Evolutionary conservation across 2,329 filamentous ascomycete species (phyloP).

Genomic region (Hymenoscyphus fraxineus): DNA sequence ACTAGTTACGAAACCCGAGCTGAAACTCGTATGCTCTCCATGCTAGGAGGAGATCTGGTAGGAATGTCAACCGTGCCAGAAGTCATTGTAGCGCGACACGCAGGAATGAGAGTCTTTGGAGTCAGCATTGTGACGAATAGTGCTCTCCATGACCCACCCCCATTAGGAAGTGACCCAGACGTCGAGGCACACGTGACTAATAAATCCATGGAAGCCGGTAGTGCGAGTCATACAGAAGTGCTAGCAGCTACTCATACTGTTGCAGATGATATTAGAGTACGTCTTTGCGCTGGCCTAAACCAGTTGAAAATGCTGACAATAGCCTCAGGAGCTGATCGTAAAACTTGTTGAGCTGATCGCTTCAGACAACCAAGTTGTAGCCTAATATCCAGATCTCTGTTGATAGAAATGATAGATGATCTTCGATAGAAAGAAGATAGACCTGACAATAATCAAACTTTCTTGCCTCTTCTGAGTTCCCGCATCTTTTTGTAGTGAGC

Average conservation of each 20-base stretch:
- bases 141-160: constrained; percentile 55
- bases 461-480: constrained; percentile 33
- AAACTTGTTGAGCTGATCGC: constrained; percentile 13
- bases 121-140: constrained; percentile 65
- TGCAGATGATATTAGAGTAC: constrained; percentile 44
- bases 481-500: constrained; percentile 80
- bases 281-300: not conserved
- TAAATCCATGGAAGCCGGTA: constrained; percentile 52
- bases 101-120: constrained; percentile 58
- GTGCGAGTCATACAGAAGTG: constrained; percentile 63
- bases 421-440: not conserved
- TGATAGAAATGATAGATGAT: not conserved
- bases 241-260: constrained; percentile 57
- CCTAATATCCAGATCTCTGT: not conserved
- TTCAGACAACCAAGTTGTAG: not conserved
- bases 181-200: not conserved
- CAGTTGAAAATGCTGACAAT: constrained; percentile 6
- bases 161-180: constrained; percentile 52
- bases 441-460: constrained; percentile 7
- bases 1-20: constrained; percentile 57
- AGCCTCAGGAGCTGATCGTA: constrained; percentile 13
- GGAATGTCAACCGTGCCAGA: constrained; percentile 70
- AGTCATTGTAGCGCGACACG: constrained; percentile 62
- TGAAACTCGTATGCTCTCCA: constrained; percentile 58
- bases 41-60: constrained; percentile 63